Percentiles rank a stretch among this genome's conserved stretches.
Evolutionary conservation across 2,329 filamentous ascomycete genomes (phyloP).

Genomic region (Lachnellula cervina): DNA sequence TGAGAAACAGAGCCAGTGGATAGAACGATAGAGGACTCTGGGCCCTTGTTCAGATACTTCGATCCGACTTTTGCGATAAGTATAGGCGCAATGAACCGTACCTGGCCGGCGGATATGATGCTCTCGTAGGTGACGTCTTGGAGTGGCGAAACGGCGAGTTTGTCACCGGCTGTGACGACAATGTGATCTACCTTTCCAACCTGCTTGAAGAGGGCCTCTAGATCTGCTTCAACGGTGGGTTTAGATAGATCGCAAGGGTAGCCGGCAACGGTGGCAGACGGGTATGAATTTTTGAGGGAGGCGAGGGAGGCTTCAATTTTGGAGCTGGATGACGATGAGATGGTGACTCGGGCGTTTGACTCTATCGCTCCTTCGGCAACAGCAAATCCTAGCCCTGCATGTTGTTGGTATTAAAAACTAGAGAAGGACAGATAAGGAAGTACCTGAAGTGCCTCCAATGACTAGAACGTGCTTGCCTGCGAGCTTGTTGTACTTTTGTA

Average conservation of each 20-base stretch:
- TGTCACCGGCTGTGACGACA: slow-evolving; percentile 26
- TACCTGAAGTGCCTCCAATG: slow-evolving; percentile 26
- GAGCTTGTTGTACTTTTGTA: slow-evolving; percentile 27
- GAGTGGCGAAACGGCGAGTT: slow-evolving; percentile 4
- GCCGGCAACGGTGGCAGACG: slow-evolving; percentile 10
- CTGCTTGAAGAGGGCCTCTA: slow-evolving; percentile 36
- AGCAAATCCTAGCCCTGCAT: slow-evolving; percentile 21
- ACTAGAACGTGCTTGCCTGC: slow-evolving; percentile 24
- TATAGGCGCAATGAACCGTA: slow-evolving; percentile 24
- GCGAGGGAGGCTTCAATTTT: slow-evolving; percentile 10
- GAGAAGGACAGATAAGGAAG: neutral
- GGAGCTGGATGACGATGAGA: slow-evolving; percentile 18
- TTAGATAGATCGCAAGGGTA: slow-evolving; percentile 22
- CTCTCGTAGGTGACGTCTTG: slow-evolving; percentile 10
- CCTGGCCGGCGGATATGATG: slow-evolving; percentile 17
- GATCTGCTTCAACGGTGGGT: slow-evolving; percentile 32
- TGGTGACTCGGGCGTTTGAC: slow-evolving; percentile 19
- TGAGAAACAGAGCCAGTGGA: slow-evolving; percentile 18
- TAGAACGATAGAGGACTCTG: slow-evolving; percentile 17
- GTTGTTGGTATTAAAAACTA: neutral
- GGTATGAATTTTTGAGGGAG: slow-evolving; percentile 12
- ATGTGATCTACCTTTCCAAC: slow-evolving; percentile 22
- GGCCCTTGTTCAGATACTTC: slow-evolving; percentile 14
- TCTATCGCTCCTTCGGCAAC: slow-evolving; percentile 27
- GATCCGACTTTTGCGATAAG: slow-evolving; percentile 23